These are phyloP conservation scores for Paramecium primaurelia DNA, from an alignment of 73 alveolate species.

Conservation along the genomic window DNA sequence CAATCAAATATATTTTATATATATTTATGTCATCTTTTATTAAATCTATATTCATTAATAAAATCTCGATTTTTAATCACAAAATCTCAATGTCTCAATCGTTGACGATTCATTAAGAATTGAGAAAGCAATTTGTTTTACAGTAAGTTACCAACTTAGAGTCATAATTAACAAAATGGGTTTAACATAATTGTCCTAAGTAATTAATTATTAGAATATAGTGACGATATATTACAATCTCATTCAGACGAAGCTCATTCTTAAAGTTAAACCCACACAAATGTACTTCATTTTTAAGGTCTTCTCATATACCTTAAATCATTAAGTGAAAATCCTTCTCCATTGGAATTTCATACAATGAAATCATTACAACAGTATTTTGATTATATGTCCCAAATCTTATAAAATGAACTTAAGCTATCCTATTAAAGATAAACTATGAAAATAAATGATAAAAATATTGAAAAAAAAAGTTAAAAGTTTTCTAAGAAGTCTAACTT, in stretches of 20 bases:
- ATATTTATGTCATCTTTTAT: not conserved
- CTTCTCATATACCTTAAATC: slow-evolving; percentile 14
- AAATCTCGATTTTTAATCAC: slow-evolving; percentile 9
- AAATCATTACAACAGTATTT: not conserved
- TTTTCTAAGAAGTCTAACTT: slow-evolving; percentile 6
- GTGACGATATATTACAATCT: not conserved
- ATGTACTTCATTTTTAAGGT: not conserved
- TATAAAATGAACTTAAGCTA: not conserved
- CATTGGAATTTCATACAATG: not conserved
- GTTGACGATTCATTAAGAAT: slow-evolving; percentile 9
- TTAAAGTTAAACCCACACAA: not conserved
- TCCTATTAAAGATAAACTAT: not conserved
- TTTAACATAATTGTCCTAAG: not conserved
- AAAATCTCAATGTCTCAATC: slow-evolving; percentile 31
- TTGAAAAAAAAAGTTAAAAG: not conserved
- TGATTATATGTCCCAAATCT: not conserved
- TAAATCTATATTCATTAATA: not conserved
- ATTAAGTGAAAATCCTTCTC: slow-evolving; percentile 21
- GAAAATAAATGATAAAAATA: not conserved
- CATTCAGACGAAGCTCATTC: not conserved
- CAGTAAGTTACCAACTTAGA: not conserved
- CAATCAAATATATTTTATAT: not conserved
- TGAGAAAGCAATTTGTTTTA: slow-evolving; percentile 22
- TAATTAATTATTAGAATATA: not conserved
- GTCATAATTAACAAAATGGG: not conserved